Conservation (phyloP, 495 filamentous ascomycete genomes). For the Gamarada debralockiae region DNA sequence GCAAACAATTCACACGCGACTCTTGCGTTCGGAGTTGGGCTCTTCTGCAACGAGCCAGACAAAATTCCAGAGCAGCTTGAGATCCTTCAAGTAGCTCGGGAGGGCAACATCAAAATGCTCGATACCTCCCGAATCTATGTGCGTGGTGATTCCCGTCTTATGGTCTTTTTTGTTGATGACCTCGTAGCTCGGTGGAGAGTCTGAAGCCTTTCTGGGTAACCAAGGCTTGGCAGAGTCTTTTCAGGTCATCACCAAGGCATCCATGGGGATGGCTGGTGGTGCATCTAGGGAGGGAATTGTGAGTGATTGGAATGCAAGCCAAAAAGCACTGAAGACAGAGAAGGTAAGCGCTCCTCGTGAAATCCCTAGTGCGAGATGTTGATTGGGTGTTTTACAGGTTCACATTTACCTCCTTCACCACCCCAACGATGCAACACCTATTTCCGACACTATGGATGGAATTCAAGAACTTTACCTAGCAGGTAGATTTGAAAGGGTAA, state of each 20-base stretch:
- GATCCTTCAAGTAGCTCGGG: no score
- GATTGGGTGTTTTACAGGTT: constrained; percentile 18
- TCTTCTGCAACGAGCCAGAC: no score
- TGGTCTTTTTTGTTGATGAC: no score
- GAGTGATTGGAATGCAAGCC: constrained; percentile 26
- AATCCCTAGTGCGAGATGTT: not conserved
- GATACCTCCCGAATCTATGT: no score
- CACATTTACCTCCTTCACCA: constrained; percentile 37
- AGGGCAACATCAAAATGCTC: no score
- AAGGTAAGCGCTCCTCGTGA: not conserved
- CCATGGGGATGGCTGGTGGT: constrained; percentile 13
- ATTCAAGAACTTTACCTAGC: constrained; percentile 36
- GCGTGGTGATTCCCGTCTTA: no score
- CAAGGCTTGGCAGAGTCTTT: constrained; percentile 25
- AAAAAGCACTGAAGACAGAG: constrained; percentile 25
- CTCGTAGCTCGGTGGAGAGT: not conserved
- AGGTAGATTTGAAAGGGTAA: constrained; percentile 34
- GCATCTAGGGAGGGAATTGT: constrained; percentile 27
- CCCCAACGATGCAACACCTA: constrained; percentile 38
- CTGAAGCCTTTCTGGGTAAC: constrained; percentile 15
- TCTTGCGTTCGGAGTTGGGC: no score
- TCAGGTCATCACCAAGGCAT: constrained; percentile 34
- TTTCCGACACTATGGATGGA: constrained; percentile 37
- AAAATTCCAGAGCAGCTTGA: no score
- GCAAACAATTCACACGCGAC: no score